phyloP scores from a whole-genome alignment of 2,329 filamentous ascomycete genomes.

The Fusarium pseudocircinatum region DNA sequence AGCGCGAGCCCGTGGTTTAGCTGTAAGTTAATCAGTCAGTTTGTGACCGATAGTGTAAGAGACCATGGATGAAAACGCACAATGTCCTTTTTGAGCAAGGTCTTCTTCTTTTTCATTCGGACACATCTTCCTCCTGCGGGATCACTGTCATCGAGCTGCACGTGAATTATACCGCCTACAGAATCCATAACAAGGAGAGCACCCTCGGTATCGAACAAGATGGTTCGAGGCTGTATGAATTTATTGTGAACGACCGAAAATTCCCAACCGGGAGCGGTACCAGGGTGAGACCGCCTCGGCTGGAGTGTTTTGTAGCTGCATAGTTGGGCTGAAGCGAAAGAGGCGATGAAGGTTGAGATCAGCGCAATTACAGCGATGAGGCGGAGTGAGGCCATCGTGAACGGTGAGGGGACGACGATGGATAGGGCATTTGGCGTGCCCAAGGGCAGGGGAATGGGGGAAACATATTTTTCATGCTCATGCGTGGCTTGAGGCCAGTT shows the following conservation, averaged over 20 bases:
- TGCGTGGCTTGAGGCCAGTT: not conserved
- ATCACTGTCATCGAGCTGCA: slow-evolving; percentile 55
- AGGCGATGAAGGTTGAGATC: slow-evolving; percentile 4
- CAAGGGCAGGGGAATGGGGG: no score
- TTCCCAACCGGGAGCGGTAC: slow-evolving; percentile 55
- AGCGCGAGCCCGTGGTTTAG: slow-evolving; percentile 67
- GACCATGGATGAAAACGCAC: slow-evolving; percentile 41
- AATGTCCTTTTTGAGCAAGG: slow-evolving; percentile 48
- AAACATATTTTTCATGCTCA: not conserved
- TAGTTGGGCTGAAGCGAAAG: slow-evolving; percentile 11
- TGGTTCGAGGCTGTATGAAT: slow-evolving; percentile 54
- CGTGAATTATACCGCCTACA: slow-evolving; percentile 53
- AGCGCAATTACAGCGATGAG: slow-evolving; percentile 8
- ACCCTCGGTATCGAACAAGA: slow-evolving; percentile 57
- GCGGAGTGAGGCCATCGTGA: slow-evolving; percentile 21
- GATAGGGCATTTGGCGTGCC: not conserved
- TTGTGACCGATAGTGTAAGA: not conserved
- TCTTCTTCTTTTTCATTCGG: slow-evolving; percentile 48
- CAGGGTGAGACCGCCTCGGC: slow-evolving; percentile 50
- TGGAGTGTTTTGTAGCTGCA: slow-evolving; percentile 43
- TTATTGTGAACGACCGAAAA: slow-evolving; percentile 55
- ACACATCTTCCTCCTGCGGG: slow-evolving; percentile 53
- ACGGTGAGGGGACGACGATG: slow-evolving; percentile 11
- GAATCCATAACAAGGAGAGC: slow-evolving; percentile 58
- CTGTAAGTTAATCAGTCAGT: slow-evolving; percentile 45